phyloP scores from a whole-genome alignment of 257 asterid genomes.

The Prunella vulgaris region DNA sequence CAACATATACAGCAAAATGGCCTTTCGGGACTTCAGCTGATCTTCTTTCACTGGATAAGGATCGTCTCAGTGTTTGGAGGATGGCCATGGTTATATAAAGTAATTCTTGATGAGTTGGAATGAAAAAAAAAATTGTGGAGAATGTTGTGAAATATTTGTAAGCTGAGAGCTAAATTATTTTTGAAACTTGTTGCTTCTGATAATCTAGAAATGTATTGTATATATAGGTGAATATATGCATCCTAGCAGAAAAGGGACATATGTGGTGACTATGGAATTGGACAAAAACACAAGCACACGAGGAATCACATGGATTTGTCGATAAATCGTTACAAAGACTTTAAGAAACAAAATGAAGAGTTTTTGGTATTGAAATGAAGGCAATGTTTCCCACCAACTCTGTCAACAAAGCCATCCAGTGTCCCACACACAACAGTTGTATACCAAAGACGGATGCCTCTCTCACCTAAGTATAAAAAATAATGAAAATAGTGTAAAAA shows the following conservation, averaged over 20 bases:
- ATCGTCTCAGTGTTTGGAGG: no score
- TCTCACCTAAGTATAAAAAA: no score
- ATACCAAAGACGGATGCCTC: background rate
- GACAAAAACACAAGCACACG: no score
- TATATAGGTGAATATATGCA: background rate
- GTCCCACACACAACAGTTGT: background rate
- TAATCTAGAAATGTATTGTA: no score
- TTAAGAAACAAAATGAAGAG: no score
- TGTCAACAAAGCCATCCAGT: background rate
- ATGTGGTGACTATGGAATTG: no score
- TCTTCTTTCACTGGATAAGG: background rate
- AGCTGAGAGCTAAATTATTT: background rate
- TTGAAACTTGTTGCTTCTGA: background rate
- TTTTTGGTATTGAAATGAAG: background rate
- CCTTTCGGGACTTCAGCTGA: background rate
- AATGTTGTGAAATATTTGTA: constrained; percentile 1
- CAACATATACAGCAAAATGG: background rate
- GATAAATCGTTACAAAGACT: no score
- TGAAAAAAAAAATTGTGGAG: background rate
- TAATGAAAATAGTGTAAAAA: no score
- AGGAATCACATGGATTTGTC: no score
- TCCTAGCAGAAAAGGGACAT: no score
- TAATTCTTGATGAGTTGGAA: background rate
- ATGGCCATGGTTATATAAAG: no score
- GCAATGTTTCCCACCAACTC: background rate